Conservation (phyloP, 139 green algal genomes). For the Tetradesmus obliquus region DNA sequence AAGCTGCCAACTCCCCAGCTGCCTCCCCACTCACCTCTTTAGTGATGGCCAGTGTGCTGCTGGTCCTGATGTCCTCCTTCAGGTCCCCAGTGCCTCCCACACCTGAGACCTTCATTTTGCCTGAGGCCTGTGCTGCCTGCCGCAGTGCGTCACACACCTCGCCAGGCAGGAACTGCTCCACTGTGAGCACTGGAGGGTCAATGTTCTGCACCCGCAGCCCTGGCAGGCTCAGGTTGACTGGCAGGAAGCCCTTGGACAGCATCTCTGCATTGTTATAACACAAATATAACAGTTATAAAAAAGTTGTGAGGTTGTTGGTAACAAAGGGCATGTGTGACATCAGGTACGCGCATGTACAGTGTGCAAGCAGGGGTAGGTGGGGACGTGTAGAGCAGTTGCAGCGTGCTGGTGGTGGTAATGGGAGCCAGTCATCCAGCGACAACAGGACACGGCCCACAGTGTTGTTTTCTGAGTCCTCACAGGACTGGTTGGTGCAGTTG, state of each 20-base stretch:
- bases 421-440: too few species aligned
- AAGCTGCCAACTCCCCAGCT: too few species aligned
- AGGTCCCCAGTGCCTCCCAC: slow-evolving; percentile 1
- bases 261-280: not conserved
- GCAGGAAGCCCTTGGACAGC: slow-evolving; percentile 25
- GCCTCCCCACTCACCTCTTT: not conserved
- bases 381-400: too few species aligned
- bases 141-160: slow-evolving; percentile 27
- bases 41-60: slow-evolving; percentile 34
- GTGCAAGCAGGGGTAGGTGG: too few species aligned
- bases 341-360: too few species aligned
- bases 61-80: slow-evolving; percentile 31
- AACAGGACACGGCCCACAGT: too few species aligned
- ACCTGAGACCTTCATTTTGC: slow-evolving; percentile 20
- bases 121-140: slow-evolving; percentile 15
- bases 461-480: too few species aligned
- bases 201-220: slow-evolving; percentile 41
- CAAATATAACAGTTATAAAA: too few species aligned
- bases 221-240: slow-evolving; percentile 11
- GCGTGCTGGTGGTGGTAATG: too few species aligned
- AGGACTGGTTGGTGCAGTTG: too few species aligned
- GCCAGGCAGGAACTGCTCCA: slow-evolving; percentile 3
- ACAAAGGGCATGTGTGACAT: too few species aligned
- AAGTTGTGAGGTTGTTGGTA: too few species aligned
- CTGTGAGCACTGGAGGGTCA: slow-evolving; percentile 37